Percentiles rank a stretch among this genome's conserved stretches.
These are phyloP conservation scores for Rhododendron ferrugineum DNA, from an alignment of 148 eudicot species.

Conservation along the genomic window DNA sequence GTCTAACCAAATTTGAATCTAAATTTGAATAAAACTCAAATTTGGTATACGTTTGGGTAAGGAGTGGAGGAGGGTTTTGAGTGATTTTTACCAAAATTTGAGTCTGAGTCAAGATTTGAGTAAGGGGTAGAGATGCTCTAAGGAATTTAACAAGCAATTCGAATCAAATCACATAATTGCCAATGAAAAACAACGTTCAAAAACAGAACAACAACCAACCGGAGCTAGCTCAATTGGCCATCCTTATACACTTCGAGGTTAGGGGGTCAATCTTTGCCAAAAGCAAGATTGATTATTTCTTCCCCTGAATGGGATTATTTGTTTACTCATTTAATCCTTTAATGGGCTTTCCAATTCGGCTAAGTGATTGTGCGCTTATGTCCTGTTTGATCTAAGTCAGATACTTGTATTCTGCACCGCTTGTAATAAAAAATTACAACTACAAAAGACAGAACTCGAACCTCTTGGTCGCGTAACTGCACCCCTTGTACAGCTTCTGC, in stretches of 20 bases:
- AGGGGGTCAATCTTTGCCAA: background rate
- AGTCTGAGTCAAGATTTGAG: no score
- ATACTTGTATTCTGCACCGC: background rate
- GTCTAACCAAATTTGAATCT: no score
- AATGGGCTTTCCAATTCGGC: background rate
- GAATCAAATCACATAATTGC: background rate
- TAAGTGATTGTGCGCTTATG: background rate
- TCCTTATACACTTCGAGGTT: background rate
- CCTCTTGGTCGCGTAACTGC: slow-evolving; percentile 41
- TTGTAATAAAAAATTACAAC: background rate
- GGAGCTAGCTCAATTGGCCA: background rate
- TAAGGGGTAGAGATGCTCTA: no score
- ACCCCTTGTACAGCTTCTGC: slow-evolving; percentile 47
- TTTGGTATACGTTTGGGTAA: no score
- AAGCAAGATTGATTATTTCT: background rate
- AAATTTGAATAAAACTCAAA: no score
- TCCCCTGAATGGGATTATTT: no score
- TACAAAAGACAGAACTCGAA: slow-evolving; percentile 8
- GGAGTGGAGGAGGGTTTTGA: no score
- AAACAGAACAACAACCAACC: background rate
- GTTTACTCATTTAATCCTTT: background rate
- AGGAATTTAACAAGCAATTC: no score
- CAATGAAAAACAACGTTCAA: background rate
- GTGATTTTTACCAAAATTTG: no score
- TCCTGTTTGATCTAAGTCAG: background rate